Base-by-base conservation (phyloP, 2,329 filamentous ascomycete species). In the Penicillium fuscoglaucum region DNA sequence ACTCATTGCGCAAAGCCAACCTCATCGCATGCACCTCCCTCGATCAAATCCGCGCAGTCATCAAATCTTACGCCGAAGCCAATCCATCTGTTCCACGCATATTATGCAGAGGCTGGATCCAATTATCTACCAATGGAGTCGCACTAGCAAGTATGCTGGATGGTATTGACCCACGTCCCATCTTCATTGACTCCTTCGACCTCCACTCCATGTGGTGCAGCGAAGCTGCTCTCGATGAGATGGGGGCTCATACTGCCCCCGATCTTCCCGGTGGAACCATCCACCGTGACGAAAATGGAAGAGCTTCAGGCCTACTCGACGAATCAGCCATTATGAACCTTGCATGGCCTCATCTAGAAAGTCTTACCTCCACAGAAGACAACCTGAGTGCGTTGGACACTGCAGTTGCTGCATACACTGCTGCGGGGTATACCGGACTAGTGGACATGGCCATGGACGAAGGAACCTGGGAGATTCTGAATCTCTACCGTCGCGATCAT, bases 361-460 rank as follows among this genome's bases (percentile, higher is more conserved):
- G 71, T n/a, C 72, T 76, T 0, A 70, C 76, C 1, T 75, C 76
- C 3, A 69, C 73, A 17, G 74, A 78, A 26, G 78, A 81, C 48
- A 80, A 81, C 52, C 62, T 76, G 44, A 63, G 62, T 6, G 75
- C 78, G 0, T 62, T 82, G 39, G 70, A 72, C 21, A 69, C 73
- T 2, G 80, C 78, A 0, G 72, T 80, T 46, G 61, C 66, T 0
- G 72, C 75, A 10, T 82, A 82, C 57, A 77, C 77, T 29, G 68
- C 72, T 0, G 75, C 75, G 0, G 80, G 80, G 0, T 80, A 79
- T 55, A 82, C 80, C 0, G 79, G 79, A 2, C 68, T 80, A 37
- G 73, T 82, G 7, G 80, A 82, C 47, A 82, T 82, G 80, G 80
- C 79, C 21, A 82, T 81, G 79, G 79, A 82, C 53, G 79, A 82